Evolutionary conservation across 2,329 filamentous ascomycete species (phyloP), one percentile per base, ranked within the genome.

Genomic region (Botryotinia globosa): DNA sequence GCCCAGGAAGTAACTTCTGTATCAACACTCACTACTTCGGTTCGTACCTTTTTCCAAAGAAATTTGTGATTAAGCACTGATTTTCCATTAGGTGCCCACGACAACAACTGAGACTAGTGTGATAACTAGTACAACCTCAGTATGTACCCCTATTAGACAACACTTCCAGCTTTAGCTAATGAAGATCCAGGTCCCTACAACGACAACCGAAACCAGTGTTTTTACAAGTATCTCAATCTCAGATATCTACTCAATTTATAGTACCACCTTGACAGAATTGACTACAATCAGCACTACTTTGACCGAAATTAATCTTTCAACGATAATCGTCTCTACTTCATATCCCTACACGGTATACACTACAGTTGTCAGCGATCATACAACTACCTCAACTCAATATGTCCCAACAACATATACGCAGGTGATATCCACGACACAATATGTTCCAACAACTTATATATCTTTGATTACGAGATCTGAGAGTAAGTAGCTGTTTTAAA

Each of bases 381-480:
- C 70, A 6, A 69, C 12, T 0, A 72, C 65, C 25, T 61, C 37
- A n/a, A 63, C 39, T 29, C 25, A 42, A 63, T 63, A 63, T 63
- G 16, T 63, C n/a, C 29, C 44, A 25, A 51, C 44, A 29, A 64
- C 62, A 20, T 64, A 64, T 25, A 45, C 39, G 16, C 62, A 42
- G 18, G 20, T 42, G 34, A 64, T 64, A 20, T 64, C 62, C n/a
- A 25, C 58, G n/a, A 74, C 69, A 8, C 39, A 64, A 37, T 73
- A 67, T 48, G 68, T 51, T 22, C 56, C 62, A n/a, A 74, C 45
- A 22, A 74, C 63, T 3, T 68, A 37, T 63, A 51, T 29, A 32
- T 67, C 37, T 16, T 32, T 72, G 25, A 66, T 56, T n/a, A 74
- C 72, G 18, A 58, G 45, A 25, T 70, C 72, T n/a, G 61, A 67